Evolutionary conservation across 192 early-diverging fungal species (phyloP), one percentile per base, ranked within the genome.

Genomic region (Pilobolus umbonatus): DNA sequence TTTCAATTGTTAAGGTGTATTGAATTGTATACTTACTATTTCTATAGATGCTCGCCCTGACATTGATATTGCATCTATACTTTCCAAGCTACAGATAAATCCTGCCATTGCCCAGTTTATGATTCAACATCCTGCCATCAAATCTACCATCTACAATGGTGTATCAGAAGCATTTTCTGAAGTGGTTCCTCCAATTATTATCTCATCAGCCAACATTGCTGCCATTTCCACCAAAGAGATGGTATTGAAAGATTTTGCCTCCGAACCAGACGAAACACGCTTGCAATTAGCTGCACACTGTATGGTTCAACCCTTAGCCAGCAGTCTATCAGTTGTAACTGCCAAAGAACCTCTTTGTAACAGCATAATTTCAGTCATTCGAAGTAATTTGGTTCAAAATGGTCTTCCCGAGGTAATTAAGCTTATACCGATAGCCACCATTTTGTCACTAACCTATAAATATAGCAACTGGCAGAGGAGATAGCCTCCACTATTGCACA

Each of bases 221-320:
- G 84, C 86, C 1, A 87, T 91, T 54, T 91, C 92, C 28, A 95
- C 91, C 4, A 81, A 88, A 1, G 95, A 98, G 62, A 78, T 96
- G 49, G 78, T 99, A 14, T 67, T 92, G 44, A 98, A 98, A 75
- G 97, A 99, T 64, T 98, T 98, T 83, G 90, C 90, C 2, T 79
- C 86, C 47, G 97, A 99, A 60, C 86, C 90, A 10, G 91, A 95
- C 60, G 95, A 98, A 72, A 85, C 87, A 40, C 86, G 88, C 52
- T 80, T 99, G 78, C 79, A 91, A 43, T 84, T 87, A 30, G 88
- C 97, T 2, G 94, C 93, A 11, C 91, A 95, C 60, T 65, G 87
- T 12, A 99, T 99, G 95, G 92, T 90, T 7, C 91, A 93, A 57
- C 91, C 85, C 24, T 65, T 99, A 5, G 64, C 61, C 21, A 60